Percentiles rank a stretch among this genome's conserved stretches.
phyloP scores from a whole-genome alignment of 805 yeast genomes.

The Komagataella ulmi region DNA sequence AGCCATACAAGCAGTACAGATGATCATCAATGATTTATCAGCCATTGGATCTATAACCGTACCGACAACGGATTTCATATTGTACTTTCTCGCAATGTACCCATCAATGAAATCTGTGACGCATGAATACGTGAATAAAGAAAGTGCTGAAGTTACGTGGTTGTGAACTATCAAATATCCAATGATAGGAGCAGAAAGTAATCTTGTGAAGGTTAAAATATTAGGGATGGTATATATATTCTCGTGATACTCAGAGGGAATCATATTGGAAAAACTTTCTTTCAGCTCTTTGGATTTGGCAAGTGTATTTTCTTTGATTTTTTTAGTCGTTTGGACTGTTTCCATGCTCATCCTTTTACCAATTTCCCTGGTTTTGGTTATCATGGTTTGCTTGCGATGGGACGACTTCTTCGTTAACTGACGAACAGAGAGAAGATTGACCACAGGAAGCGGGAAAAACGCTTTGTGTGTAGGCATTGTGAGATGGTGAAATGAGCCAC shows the following conservation, averaged over 20 bases:
- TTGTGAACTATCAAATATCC: slow-evolving; percentile 66
- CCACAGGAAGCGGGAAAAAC: not conserved
- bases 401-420: not conserved
- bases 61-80: slow-evolving; percentile 72
- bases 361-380: not conserved
- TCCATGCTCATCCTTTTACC: not conserved
- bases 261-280: slow-evolving; percentile 16
- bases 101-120: slow-evolving; percentile 91
- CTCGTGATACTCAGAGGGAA: slow-evolving; percentile 28
- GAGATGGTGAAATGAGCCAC: not conserved
- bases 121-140: slow-evolving; percentile 73
- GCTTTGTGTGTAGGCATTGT: not conserved
- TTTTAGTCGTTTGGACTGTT: slow-evolving; percentile 6
- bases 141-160: slow-evolving; percentile 50
- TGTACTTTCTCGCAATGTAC: slow-evolving; percentile 68
- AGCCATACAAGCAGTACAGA: slow-evolving; percentile 68
- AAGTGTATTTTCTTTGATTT: slow-evolving; percentile 8
- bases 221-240: slow-evolving; percentile 80
- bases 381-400: not conserved
- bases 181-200: slow-evolving; percentile 71
- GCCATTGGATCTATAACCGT: slow-evolving; percentile 92
- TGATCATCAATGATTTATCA: slow-evolving; percentile 81
- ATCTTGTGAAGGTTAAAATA: slow-evolving; percentile 65
- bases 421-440: not conserved
- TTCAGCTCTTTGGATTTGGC: slow-evolving; percentile 10